Base-by-base conservation (phyloP, 257 asterid species). In the Galeopsis tetrahit region DNA sequence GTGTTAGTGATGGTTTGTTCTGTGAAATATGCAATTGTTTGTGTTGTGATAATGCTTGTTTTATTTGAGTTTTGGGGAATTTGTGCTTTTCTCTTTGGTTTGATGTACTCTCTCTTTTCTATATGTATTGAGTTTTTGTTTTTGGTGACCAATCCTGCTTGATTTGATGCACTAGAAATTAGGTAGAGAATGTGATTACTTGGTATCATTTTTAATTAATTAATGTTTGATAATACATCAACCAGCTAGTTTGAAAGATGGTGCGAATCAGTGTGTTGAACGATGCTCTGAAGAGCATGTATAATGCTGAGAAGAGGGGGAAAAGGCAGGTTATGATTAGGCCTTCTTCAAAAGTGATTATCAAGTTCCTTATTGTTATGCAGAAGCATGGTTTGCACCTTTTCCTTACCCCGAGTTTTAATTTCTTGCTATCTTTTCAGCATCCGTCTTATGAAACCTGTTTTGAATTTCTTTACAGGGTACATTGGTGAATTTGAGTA, bases 361-460 rank as follows among this genome's bases (percentile, higher is more conserved):
- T 62, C 46, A 62, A 62, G 67, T 62, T 62, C 36, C 67, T 62
- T 62, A n/a, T 62, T 10, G 67, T 62, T 40, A 62, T 62, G 67
- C 67, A 62, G 44, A 62, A 62, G 32, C 48, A 62, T 62, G 48
- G 66, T 61, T 33, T 11, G 66, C 66, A 10, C 28, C 48, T 35
- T 15, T 61, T 61, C 28, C 14, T 59, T 10, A 3, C 40, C 43
- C 4, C 64, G 1, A 61, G 28, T n/a, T 60, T 34, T 4, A n/a
- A 4, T 61, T 36, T 35, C 42, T 59, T 4, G 11, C 11, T 7
- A 52, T 14, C 10, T 8, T 10, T 52, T 10, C 4, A 48, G 53
- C 59, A 4, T 52, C 33, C 2, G 17, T 17, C 1, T 17, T 2
- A 17, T 6, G 6, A 52, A 52, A 14, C 11, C 2, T 52, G 21